These are phyloP conservation scores for Penicillium tannophilum DNA, from an alignment of 495 filamentous ascomycete species.

Conservation along the genomic window DNA sequence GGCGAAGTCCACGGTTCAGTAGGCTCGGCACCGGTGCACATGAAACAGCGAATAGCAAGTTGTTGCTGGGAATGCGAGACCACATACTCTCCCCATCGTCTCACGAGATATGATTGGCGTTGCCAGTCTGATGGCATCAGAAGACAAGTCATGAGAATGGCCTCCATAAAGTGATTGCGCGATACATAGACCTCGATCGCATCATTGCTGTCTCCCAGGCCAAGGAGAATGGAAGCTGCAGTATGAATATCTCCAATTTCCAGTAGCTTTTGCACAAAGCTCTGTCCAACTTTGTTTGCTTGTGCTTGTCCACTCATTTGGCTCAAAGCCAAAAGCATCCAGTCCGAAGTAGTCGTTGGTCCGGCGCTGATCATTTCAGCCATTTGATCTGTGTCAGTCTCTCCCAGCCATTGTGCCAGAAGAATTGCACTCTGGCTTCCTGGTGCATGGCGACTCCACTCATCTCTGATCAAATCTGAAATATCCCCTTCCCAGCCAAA, in stretches of 20 bases:
- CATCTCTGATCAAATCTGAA: constrained; percentile 80
- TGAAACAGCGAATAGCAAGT: constrained; percentile 89
- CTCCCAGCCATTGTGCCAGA: constrained; percentile 88
- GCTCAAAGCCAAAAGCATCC: constrained; percentile 95
- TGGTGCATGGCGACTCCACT: constrained; percentile 67
- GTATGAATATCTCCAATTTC: constrained; percentile 91
- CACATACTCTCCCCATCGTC: constrained; percentile 93
- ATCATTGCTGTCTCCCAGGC: constrained; percentile 89
- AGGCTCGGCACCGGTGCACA: constrained; percentile 76
- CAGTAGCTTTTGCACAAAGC: constrained; percentile 87
- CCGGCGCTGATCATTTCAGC: constrained; percentile 71
- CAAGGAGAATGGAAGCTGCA: constrained; percentile 86
- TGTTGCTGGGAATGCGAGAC: constrained; percentile 84
- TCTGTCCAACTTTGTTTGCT: constrained; percentile 86
- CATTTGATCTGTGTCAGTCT: constrained; percentile 81
- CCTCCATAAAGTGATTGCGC: constrained; percentile 89
- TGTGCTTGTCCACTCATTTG: constrained; percentile 78
- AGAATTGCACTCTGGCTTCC: constrained; percentile 77
- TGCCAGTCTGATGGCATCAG: constrained; percentile 82
- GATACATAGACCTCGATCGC: constrained; percentile 97
- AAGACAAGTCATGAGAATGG: constrained; percentile 75
- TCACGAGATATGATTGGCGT: constrained; percentile 79
- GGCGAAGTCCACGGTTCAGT: constrained; percentile 85
- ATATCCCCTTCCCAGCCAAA: constrained; percentile 95
- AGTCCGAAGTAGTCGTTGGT: constrained; percentile 85